Evolutionary conservation across 2,329 filamentous ascomycete species (phyloP).

Genomic region (Sarocladiaceae sp.): DNA sequence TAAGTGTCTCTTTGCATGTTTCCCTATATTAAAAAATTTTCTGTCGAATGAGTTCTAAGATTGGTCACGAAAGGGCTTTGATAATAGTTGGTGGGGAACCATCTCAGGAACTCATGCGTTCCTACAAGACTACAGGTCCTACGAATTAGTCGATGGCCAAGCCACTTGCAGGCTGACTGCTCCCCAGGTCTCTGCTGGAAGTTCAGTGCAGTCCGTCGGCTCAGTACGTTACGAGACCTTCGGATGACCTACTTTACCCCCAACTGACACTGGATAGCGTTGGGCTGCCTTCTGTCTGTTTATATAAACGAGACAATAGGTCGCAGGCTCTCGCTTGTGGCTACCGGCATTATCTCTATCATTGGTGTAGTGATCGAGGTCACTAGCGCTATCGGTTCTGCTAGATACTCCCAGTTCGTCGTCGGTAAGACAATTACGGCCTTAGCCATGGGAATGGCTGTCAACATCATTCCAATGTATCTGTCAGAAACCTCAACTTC

Average conservation of each 20-base stretch:
- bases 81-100: slow-evolving; percentile 1
- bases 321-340: neutral
- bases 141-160: neutral
- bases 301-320: neutral
- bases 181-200: slow-evolving; percentile 1
- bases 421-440: slow-evolving; percentile 3
- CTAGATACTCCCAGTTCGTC: slow-evolving; percentile 1
- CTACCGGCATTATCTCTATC: neutral
- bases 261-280: neutral
- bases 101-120: neutral
- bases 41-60: too few species aligned
- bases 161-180: neutral
- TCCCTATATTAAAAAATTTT: neutral
- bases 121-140: neutral
- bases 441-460: slow-evolving; percentile 3
- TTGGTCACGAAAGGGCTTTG: neutral
- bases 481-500: neutral
- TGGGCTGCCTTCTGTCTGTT: neutral
- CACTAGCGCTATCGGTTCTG: neutral
- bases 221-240: neutral
- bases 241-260: neutral
- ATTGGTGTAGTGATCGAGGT: neutral
- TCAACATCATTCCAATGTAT: slow-evolving; percentile 6
- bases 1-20: neutral
- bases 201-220: neutral